Base-by-base conservation (phyloP, 2,329 filamentous ascomycete species). In the Gyromitra esculenta region DNA sequence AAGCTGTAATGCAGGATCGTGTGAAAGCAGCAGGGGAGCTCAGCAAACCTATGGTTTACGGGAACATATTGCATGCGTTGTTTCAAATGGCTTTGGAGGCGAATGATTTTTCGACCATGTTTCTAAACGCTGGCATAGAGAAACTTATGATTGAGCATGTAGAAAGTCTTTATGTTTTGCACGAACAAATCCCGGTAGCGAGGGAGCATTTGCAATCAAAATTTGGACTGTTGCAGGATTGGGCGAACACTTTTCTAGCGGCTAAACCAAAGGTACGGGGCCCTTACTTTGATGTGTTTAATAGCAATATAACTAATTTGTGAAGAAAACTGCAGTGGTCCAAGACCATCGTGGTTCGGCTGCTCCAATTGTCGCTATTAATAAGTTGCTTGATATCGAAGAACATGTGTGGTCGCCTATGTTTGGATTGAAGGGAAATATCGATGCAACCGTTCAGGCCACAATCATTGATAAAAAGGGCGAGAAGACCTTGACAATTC, bases 331-430 rank as follows among this genome's bases (percentile, higher is more conserved):
- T 79, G 94, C 93, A 1, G 82, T 93, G 52, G 91, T 96, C 31
- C 91, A 93, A 79, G 93, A 94, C 79, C 80, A 81, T 37, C 89
- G 92, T 60, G 91, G 94, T 81, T 91, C 91, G 52, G 89, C 91
- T 68, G 91, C 90, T 79, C 89, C 91, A 9, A 91, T 88, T 73
- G 91, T 98, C 88, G 94, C 92, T 80, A 90, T 99, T 80, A 96
- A 91, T 81, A 99, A 98, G 82, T 86, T 99, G 37, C 90, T 99
- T 13, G 96, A 98, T 82, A 92, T 99, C 8, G 96, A 99, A 83
- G 96, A 99, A 83, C 96, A 98, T 82, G 90, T 99, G 37, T 99
- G 96, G 96, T 98, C 95, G 5, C 96, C 96, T 0, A 95, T 94
- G 89, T 99, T 97, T 82, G 96, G 96, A 0, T 86, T 99, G 15